Conservation (phyloP, 306 rosid genomes). For the Parietaria judaica region DNA sequence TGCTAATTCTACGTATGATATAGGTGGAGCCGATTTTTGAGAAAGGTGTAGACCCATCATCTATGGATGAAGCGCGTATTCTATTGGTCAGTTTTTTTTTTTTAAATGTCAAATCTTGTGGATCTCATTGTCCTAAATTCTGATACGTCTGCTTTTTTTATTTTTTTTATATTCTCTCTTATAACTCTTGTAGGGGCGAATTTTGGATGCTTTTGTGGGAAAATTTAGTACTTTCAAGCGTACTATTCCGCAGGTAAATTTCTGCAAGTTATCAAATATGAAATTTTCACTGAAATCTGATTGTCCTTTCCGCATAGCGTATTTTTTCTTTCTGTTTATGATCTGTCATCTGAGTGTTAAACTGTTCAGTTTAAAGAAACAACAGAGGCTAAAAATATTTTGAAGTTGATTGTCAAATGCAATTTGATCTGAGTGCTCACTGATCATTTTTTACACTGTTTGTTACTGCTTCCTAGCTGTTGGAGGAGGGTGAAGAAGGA, state of each 20-base stretch:
- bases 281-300: background rate
- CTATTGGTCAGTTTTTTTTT: conserved; percentile 56
- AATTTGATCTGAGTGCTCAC: conserved; percentile 4
- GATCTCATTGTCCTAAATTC: conserved; percentile 14
- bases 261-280: background rate
- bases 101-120: conserved; percentile 1
- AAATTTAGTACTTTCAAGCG: conserved; percentile 93
- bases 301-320: background rate
- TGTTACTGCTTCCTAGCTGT: conserved; percentile 41
- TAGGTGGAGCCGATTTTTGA: conserved; percentile 99
- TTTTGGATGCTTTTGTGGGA: conserved; percentile 96
- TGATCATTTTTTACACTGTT: conserved; percentile 10
- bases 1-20: conserved; percentile 20
- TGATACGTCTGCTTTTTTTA: conserved; percentile 10
- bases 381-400: too few relatives aligned
- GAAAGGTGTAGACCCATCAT: conserved; percentile 88
- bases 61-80: conserved; percentile 95
- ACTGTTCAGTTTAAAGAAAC: too few relatives aligned
- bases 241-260: conserved; percentile 84
- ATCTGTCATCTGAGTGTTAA: background rate
- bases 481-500: conserved; percentile 98
- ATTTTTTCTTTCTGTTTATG: background rate
- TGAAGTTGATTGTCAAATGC: background rate
- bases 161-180: background rate
- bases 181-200: conserved; percentile 65